Conservation (phyloP, 371 early-diverging fungal species). For the Mortierella sp. region DNA sequence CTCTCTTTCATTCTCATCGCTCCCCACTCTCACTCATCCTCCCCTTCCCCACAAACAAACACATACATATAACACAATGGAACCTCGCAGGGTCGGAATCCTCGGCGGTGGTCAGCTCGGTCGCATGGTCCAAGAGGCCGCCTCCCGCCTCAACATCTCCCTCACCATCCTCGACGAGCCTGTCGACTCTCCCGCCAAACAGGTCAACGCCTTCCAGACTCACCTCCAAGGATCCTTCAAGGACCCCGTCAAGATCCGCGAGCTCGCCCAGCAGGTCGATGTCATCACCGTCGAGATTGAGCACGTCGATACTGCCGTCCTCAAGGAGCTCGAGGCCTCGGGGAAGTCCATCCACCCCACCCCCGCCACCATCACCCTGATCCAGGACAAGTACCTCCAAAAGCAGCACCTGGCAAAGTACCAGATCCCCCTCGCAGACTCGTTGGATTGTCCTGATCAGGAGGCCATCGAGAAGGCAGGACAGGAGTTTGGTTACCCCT, state of each 20-base stretch:
- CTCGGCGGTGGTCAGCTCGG: slow-evolving; percentile 96
- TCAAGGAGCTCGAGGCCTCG: slow-evolving; percentile 71
- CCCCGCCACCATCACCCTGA: slow-evolving; percentile 84
- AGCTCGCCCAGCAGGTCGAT: slow-evolving; percentile 81
- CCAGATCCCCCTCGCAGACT: slow-evolving; percentile 82
- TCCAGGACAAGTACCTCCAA: slow-evolving; percentile 97
- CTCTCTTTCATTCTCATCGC: neutral
- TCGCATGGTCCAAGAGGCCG: slow-evolving; percentile 96
- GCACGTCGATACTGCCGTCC: slow-evolving; percentile 89
- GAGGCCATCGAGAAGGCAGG: slow-evolving; percentile 69
- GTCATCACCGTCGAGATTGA: slow-evolving; percentile 97
- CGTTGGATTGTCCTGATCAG: slow-evolving; percentile 66
- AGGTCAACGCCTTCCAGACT: slow-evolving; percentile 76
- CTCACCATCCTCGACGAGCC: slow-evolving; percentile 88
- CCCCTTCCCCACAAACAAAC: neutral
- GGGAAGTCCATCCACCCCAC: slow-evolving; percentile 78
- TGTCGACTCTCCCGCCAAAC: slow-evolving; percentile 86
- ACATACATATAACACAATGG: slow-evolving; percentile 49
- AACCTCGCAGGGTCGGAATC: slow-evolving; percentile 74
- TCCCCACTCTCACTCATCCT: neutral
- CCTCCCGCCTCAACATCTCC: slow-evolving; percentile 87
- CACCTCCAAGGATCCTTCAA: slow-evolving; percentile 90
- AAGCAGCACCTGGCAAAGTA: slow-evolving; percentile 78
- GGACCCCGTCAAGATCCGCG: slow-evolving; percentile 78
- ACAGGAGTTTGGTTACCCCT: slow-evolving; percentile 85